Base-by-base conservation (phyloP, 768 basidiomycete species). In the Lactarius hatsudake region DNA sequence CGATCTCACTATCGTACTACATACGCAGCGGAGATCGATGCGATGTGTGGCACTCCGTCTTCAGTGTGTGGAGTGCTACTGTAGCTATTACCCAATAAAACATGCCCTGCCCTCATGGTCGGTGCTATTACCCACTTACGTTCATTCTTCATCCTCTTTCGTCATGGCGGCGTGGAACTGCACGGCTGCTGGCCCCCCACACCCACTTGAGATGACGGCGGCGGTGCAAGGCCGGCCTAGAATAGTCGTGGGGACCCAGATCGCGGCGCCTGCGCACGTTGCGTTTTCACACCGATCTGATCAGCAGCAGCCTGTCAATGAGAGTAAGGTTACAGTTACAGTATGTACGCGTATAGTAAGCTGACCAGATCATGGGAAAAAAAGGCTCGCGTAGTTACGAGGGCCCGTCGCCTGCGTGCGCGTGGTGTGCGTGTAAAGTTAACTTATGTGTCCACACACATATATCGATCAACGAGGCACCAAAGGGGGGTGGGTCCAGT, bases 61-160 rank as follows among this genome's bases (percentile, higher is more conserved):
- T 48, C n/a, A n/a, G 45, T 48, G 45, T 10, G 45, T 48, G 45
- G 15, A 45, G 23, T 64, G 28, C 17, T 42, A 53, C 28, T 59
- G 53, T 40, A 23, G 28, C 2, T 59, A 36, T 51, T 38, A 51
- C 34, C 23, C 58, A 53, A 61, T 28, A 53, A 26, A 60, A 65
- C 64, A 65, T 55, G 64, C 64, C 59, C 53, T 30, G 59, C 64
- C 64, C 64, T 61, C 64, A 61, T 65, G 64, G 59, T 60, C 51
- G 59, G 59, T 53, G 26, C 38, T 43, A 42, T 54, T 43, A 15
- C 64, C 59, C 28, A 38, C 59, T 65, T 61, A 65, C 64, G 59
- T 65, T 40, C 59, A 43, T 26, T 9, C 30, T 53, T 60, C 53
- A 38, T 26, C 62, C 56, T 36, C 56, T 57, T 57, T 57, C 56